Evolutionary conservation across 1,139 yeast genomes (phyloP), one percentile per base, ranked within the genome.

Genomic region (Entelexis sorbosivorans): DNA sequence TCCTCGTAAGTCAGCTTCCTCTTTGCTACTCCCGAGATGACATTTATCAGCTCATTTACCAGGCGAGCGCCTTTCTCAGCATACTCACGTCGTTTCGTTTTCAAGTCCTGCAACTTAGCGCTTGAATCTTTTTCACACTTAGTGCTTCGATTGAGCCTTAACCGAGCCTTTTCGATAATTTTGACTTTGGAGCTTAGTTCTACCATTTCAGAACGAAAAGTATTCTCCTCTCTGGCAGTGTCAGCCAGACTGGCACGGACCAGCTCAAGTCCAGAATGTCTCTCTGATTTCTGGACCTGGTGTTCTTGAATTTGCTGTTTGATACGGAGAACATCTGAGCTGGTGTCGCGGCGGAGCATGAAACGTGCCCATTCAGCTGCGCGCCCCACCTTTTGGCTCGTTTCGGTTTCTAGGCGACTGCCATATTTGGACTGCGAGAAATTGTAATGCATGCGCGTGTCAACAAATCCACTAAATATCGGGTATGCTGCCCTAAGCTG

Each of bases 341-440:
- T 33, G 0, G 39, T 48, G 36, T 52, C 49, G 2, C 17, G 29
- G 7, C 31, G 26, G 2, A 47, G 34, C 56, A 54, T 49, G 28
- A 48, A 40, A 13, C 9, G 2, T 3, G 54, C 50, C 53, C 51
- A 42, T 19, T 19, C 6, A 19, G 53, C 50, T 31, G 7, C 22
- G 1, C 17, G 11, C 16, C 10, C 16, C 32, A 31, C 14, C 16
- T 5, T 6, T 24, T n/a, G 39, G 26, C 29, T 49, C 34, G 34
- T 31, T 38, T 36, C 47, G 17, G 55, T 42, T 10, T 36, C 42
- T 20, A 49, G 46, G 22, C 50, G 48, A 9, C 46, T 31, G 11
- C 66, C 66, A 44, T 61, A 63, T 17, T 48, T 38, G 3, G 65
- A 61, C 35, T 46, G 48, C 5, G 29, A 20, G 20, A 60, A 22